Base-by-base conservation (phyloP, 2,329 filamentous ascomycete genomes). In the Fusarium sp. region DNA sequence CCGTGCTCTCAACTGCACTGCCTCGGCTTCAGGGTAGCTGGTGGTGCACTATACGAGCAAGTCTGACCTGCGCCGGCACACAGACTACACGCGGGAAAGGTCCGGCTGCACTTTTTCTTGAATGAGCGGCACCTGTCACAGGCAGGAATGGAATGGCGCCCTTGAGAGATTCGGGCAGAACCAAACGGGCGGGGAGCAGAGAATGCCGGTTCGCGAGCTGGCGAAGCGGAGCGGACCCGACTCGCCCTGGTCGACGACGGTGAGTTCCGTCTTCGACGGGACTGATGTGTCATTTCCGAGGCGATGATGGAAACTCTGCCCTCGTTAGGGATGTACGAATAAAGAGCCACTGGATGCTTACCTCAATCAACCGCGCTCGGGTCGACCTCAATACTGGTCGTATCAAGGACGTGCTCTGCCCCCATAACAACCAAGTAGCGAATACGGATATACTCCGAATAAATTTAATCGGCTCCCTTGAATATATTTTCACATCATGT, bases 81-180 rank as follows among this genome's bases (percentile, higher is more conserved):
- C 4, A 82, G 75, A 3, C 78, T 77, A 70, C 83, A 85, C 11
- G 75, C 74, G 18, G 80, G 83, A 62, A 82, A 80, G 2, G 81
- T 83, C 39, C 82, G 77, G 57, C 80, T 83, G 71, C 83, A 85
- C 65, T 82, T 83, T 77, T 85, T 85, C 77, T 85, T 85, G 73
- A 84, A 82, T 65, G 77, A 78, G 18, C 83, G 82, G 71, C 83
- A 85, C 39, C 83, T 78, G 52, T 83, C 81, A 72, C 83, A 85
- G 7, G 83, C 58, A 18, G 54, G 54, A 6, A 39, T 57, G 11
- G 54, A 16, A 57, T 37, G 11, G 34, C 54, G 54, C 34, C 32
- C 54, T 34, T 57, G 32, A 57, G 54, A 57, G 34, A 34, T 39
- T 9, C 54, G 30, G 2, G 32, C n/a, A 56, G 27, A 32, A 32